Percentiles rank a stretch among this genome's conserved stretches.
These are phyloP conservation scores for Xeromyces bisporus DNA, from an alignment of 495 filamentous ascomycete species.

Conservation along the genomic window DNA sequence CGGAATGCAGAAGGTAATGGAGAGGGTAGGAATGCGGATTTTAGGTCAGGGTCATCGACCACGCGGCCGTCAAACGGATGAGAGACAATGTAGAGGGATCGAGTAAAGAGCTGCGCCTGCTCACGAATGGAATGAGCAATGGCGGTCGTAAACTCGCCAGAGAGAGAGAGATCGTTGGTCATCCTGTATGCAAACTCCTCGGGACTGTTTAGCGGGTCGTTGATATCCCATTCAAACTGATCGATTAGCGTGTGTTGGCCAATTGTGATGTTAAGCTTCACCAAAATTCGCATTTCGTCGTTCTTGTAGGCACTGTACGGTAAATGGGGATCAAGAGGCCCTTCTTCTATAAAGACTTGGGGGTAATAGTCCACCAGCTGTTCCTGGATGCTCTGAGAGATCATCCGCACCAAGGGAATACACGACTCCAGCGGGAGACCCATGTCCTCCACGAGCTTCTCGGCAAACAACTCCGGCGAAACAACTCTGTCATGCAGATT, in stretches of 20 bases:
- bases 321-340: conserved; percentile 72
- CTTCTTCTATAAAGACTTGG: conserved; percentile 75
- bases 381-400: conserved; percentile 66
- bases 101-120: conserved; percentile 83
- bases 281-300: conserved; percentile 90
- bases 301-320: conserved; percentile 94
- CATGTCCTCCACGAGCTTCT: conserved; percentile 83
- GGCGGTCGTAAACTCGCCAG: conserved; percentile 90
- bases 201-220: conserved; percentile 79
- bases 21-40: conserved; percentile 68
- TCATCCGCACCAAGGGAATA: conserved; percentile 51
- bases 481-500: conserved; percentile 85
- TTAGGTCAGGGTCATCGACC: conserved; percentile 78
- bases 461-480: conserved; percentile 61
- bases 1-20: conserved; percentile 71
- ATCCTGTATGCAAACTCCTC: conserved; percentile 86
- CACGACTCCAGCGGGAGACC: conserved; percentile 52
- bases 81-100: conserved; percentile 79
- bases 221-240: conserved; percentile 98
- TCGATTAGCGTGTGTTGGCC: conserved; percentile 87
- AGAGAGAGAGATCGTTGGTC: conserved; percentile 78
- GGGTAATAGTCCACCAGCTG: conserved; percentile 89
- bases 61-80: conserved; percentile 92
- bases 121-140: conserved; percentile 96
- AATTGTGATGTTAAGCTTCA: conserved; percentile 96